Evolutionary conservation across 306 rosid species (phyloP).

Genomic region (Sesbania bispinosa): DNA sequence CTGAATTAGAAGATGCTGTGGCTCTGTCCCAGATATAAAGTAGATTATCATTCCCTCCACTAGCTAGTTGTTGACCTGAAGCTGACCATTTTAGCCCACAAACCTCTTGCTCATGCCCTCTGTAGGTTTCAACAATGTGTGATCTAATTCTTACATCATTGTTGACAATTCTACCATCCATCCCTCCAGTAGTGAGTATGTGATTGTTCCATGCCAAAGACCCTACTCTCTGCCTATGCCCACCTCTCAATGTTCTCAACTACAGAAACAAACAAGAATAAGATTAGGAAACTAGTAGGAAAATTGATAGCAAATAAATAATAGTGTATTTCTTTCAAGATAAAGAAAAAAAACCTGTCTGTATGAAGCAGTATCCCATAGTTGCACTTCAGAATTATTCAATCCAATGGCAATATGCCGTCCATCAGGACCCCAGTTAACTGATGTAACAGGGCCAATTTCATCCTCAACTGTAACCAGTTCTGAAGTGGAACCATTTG

Average conservation of each 20-base stretch:
- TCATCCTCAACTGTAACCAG: slow-evolving; percentile 75
- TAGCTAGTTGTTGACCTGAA: slow-evolving; percentile 78
- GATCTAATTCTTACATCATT: slow-evolving; percentile 77
- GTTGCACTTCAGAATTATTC: slow-evolving; percentile 72
- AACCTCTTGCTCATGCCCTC: slow-evolving; percentile 80
- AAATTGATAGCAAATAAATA: neutral
- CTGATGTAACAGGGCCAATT: slow-evolving; percentile 69
- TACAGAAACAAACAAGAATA: slow-evolving; percentile 26
- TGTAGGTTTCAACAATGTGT: slow-evolving; percentile 72
- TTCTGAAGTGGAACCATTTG: slow-evolving; percentile 67
- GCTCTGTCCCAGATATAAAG: slow-evolving; percentile 73
- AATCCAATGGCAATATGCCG: slow-evolving; percentile 73
- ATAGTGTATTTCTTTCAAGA: neutral
- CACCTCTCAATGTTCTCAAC: slow-evolving; percentile 73
- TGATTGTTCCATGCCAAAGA: slow-evolving; percentile 87
- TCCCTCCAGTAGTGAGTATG: slow-evolving; percentile 78
- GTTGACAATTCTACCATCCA: slow-evolving; percentile 71
- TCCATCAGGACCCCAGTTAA: slow-evolving; percentile 89
- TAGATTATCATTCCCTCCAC: slow-evolving; percentile 86
- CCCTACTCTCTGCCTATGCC: slow-evolving; percentile 72
- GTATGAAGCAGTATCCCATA: slow-evolving; percentile 69
- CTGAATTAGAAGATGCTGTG: slow-evolving; percentile 54
- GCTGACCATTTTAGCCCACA: slow-evolving; percentile 84
- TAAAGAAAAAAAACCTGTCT: slow-evolving; percentile 44
- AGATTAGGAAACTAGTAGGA: neutral